Evolutionary conservation across 208 protist genomes (phyloP).

Genomic region (Trichomonas vaginalis): DNA sequence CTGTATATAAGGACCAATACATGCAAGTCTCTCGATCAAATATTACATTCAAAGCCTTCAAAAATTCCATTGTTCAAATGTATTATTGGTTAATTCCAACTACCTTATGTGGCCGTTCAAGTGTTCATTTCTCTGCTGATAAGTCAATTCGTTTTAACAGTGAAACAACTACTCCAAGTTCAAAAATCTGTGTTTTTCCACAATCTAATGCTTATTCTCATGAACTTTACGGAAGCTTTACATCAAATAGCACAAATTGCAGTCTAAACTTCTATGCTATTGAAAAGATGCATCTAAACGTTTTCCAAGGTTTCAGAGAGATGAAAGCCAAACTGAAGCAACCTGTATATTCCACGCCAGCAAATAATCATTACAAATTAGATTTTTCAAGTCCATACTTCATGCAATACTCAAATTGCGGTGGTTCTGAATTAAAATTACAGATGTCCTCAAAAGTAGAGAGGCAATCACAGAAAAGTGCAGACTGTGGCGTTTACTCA

Average conservation of each 20-base stretch:
- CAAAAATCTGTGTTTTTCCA: neutral
- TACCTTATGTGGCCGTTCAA: neutral
- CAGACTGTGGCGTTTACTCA: neutral
- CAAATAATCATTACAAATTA: neutral
- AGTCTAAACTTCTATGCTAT: neutral
- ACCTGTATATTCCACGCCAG: neutral
- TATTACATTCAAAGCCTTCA: neutral
- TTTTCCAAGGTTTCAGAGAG: neutral
- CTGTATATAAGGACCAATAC: neutral
- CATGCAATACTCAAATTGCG: neutral
- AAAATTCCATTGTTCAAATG: neutral
- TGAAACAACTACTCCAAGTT: neutral
- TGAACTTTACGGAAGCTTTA: neutral
- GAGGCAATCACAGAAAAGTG: neutral
- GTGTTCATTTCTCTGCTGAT: neutral
- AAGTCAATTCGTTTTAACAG: neutral
- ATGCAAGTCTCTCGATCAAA: neutral
- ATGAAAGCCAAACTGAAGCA: neutral
- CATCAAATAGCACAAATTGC: neutral
- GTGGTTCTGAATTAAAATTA: neutral
- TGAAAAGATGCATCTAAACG: neutral
- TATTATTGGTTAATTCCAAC: neutral
- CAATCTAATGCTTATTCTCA: neutral
- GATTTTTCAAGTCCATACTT: neutral
- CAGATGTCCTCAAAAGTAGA: neutral